Evolutionary conservation across 2,329 filamentous ascomycete genomes (phyloP), one percentile per base, ranked within the genome.

Genomic region (Bertia moriformis): DNA sequence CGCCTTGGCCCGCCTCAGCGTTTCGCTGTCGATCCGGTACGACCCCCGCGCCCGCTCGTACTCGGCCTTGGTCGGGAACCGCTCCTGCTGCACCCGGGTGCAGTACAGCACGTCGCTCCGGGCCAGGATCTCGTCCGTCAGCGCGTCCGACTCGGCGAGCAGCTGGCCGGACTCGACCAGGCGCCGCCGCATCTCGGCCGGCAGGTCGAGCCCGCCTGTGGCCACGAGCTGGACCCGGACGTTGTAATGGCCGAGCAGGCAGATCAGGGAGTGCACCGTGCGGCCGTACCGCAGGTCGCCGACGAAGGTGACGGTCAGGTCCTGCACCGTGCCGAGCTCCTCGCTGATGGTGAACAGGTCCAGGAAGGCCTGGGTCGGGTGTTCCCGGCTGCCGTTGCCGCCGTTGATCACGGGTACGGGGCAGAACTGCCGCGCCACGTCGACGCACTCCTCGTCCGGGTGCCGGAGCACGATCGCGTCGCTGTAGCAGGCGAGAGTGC

Each of bases 341-440:
- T 98, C 91, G 48, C 91, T 85, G 54, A 98, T 96, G 40, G 91
- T 96, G 68, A 95, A 98, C 42, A 98, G 79, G 53, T 98, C 91
- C 17, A 98, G 69, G 71, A 98, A 91, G 0, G 91, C 91, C 62
- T 98, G 91, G 0, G 91, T 98, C 1, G 91, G 91, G 62, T 98
- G 91, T 65, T 98, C 91, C 51, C 85, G 79, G 61, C 83, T 87
- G 46, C 91, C 91, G 57, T 98, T 98, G 38, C 91, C 91, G 47
- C 87, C 91, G 56, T 98, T 98, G 69, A 98, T 89, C 53, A 98
- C 78, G 1, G 91, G 91, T 1, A 95, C 85, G 14, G 81, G 78
- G 33, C 85, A 87, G 65, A 81, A 93, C 57, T 88, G 89, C 51
- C 82, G 78, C 1, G 89, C 91, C 38, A 83, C 73, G 39, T 87